Conservation (phyloP, 2,329 filamentous ascomycete species). For the Fusarium sp. region DNA sequence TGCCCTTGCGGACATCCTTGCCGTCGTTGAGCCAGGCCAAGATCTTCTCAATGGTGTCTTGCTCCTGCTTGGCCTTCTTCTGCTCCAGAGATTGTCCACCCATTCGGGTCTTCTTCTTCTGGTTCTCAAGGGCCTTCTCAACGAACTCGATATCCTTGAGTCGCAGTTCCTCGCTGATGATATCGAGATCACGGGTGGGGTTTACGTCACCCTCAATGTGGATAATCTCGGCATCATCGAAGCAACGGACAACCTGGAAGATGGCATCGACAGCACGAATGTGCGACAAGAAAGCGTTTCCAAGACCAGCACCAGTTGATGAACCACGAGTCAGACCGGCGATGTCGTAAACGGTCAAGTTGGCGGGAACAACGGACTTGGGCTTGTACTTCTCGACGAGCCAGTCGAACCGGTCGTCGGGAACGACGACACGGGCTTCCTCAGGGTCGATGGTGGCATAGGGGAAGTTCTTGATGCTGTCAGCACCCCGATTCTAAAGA, state of each 20-base stretch:
- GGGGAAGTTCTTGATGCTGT: slow-evolving; percentile 83
- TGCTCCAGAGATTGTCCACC: slow-evolving; percentile 96
- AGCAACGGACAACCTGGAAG: slow-evolving; percentile 96
- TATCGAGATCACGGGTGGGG: slow-evolving; percentile 91
- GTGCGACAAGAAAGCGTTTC: slow-evolving; percentile 97
- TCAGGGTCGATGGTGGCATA: slow-evolving; percentile 99
- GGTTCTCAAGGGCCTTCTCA: slow-evolving; percentile 91
- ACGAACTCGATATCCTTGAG: slow-evolving; percentile 99
- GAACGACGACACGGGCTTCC: slow-evolving; percentile 96
- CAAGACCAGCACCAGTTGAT: slow-evolving; percentile 96
- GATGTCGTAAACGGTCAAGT: slow-evolving; percentile 98
- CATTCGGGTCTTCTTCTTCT: slow-evolving; percentile 93
- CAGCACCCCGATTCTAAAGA: slow-evolving; percentile 53
- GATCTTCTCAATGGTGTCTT: slow-evolving; percentile 92
- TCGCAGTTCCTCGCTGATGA: slow-evolving; percentile 95
- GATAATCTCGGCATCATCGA: slow-evolving; percentile 99
- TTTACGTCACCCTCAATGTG: slow-evolving; percentile 99
- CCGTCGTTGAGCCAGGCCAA: slow-evolving; percentile 84
- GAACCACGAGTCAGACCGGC: slow-evolving; percentile 95
- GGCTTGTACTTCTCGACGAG: slow-evolving; percentile 96
- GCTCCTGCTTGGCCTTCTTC: slow-evolving; percentile 96
- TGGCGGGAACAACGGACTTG: slow-evolving; percentile 95
- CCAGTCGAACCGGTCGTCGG: slow-evolving; percentile 96
- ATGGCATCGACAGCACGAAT: slow-evolving; percentile 98
- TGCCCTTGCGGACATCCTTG: slow-evolving; percentile 92